phyloP scores from a whole-genome alignment of 305 asterid genomes.

The Plantago coronopus region DNA sequence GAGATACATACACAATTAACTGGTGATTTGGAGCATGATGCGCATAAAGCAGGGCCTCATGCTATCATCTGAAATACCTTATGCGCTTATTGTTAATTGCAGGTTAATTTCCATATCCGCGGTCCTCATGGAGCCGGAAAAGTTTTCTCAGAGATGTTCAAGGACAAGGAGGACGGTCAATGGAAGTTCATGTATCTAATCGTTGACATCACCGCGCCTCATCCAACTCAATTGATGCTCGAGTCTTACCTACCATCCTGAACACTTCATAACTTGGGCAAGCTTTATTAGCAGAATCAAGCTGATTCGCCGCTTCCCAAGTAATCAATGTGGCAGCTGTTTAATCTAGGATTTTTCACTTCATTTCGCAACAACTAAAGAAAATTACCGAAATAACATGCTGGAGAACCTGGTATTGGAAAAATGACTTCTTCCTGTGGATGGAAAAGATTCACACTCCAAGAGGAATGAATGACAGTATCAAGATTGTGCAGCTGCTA shows the following conservation, averaged over 20 bases:
- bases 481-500: too few species aligned
- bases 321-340: background rate
- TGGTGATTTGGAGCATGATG: background rate
- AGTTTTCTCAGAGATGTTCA: slow-evolving; percentile 83
- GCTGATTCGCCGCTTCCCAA: background rate
- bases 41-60: background rate
- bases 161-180: slow-evolving; percentile 68
- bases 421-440: background rate
- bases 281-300: background rate
- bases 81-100: slow-evolving; percentile 7
- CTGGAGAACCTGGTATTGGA: background rate
- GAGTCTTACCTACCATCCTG: slow-evolving; percentile 88
- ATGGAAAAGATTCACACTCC: too few species aligned
- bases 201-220: slow-evolving; percentile 66
- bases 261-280: slow-evolving; percentile 15
- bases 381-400: background rate
- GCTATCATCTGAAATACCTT: background rate
- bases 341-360: background rate
- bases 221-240: slow-evolving; percentile 72
- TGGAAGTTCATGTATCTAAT: slow-evolving; percentile 82
- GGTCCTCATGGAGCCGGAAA: slow-evolving; percentile 89
- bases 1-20: background rate
- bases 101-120: slow-evolving; percentile 84
- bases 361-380: background rate
- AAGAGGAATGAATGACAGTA: too few species aligned